Base-by-base conservation (phyloP, 441 rosid species). In the Syzygium syzygioides region DNA sequence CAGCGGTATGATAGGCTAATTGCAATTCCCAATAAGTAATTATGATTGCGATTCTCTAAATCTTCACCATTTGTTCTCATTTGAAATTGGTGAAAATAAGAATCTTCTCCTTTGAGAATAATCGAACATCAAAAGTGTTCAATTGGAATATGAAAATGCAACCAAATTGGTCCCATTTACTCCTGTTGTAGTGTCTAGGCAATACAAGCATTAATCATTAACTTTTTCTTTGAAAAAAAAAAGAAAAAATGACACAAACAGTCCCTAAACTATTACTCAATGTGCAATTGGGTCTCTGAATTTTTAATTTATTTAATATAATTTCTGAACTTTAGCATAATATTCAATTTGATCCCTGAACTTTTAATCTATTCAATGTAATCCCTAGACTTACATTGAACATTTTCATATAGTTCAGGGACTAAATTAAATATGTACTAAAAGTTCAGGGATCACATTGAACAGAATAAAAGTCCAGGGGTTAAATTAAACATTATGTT, bases 61-160 rank as follows among this genome's bases (percentile, higher is more conserved):
- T 37, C 9, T 37, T 71, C 1, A 12, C 5, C 17, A 20, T 12
- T 37, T 3, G 52, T 37, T 71, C n/a, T 71, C 83, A 37, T 71
- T 37, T 3, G 50, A 37, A 71, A 37, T 71, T 20, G 26, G 3
- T 20, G 20, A 37, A 20, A 71, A 5, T 50, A 37, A 76, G n/a
- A 26, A 66, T 34, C 20, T 87, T 34, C 17, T 26, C n/a, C 4
- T 14, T 48, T 6, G 30, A 55, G 56, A 85, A 84, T 37, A 62
- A 28, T 88, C 87, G 76, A 92, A 91, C 86, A 91, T 90, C 86
- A 37, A 89, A 90, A 85, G 76, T 60, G 86, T 7, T 37, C 8
- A 19, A 56, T 17, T 30, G 60, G 14, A 48, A 64, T 15, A 52
- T 0, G 85, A 55, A 34, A 48, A 45, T 2, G 26, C 26, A 41